phyloP scores from a whole-genome alignment of 805 yeast species.

The Cyberlindnera misumaiensis region DNA sequence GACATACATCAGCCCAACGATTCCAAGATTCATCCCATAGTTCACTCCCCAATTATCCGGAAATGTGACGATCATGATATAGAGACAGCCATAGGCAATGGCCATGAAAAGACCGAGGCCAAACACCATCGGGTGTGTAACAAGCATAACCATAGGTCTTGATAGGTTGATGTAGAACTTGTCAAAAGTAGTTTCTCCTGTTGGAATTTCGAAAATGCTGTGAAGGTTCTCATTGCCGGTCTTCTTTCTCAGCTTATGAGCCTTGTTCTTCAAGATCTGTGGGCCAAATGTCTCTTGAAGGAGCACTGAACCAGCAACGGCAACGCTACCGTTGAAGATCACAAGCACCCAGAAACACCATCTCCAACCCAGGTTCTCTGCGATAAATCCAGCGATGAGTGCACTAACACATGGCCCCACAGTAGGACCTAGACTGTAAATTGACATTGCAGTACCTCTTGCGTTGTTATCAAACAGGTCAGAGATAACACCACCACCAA shows the following conservation, averaged over 20 bases:
- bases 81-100: slow-evolving; percentile 59
- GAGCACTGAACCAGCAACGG: slow-evolving; percentile 35
- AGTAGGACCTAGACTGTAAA: slow-evolving; percentile 42
- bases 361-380: slow-evolving; percentile 46
- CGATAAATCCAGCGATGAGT: slow-evolving; percentile 48
- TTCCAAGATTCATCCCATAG: slow-evolving; percentile 42
- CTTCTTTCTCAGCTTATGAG: slow-evolving; percentile 38
- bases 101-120: slow-evolving; percentile 62
- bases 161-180: slow-evolving; percentile 36
- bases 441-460: slow-evolving; percentile 50
- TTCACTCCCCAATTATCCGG: slow-evolving; percentile 41
- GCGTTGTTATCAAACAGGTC: slow-evolving; percentile 48
- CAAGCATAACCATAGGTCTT: slow-evolving; percentile 47
- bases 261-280: slow-evolving; percentile 39
- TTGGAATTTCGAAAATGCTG: slow-evolving; percentile 56
- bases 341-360: slow-evolving; percentile 57
- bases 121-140: slow-evolving; percentile 56
- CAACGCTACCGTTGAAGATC: slow-evolving; percentile 47
- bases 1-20: slow-evolving; percentile 52
- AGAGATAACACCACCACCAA: slow-evolving; percentile 63
- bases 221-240: slow-evolving; percentile 52
- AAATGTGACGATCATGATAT: slow-evolving; percentile 54
- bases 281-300: slow-evolving; percentile 58
- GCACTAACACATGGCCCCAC: slow-evolving; percentile 61
- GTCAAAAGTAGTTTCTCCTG: slow-evolving; percentile 34